Evolutionary conservation across 331 rosid genomes (phyloP), one percentile per base, ranked within the genome.

Genomic region (Malus hybrid): DNA sequence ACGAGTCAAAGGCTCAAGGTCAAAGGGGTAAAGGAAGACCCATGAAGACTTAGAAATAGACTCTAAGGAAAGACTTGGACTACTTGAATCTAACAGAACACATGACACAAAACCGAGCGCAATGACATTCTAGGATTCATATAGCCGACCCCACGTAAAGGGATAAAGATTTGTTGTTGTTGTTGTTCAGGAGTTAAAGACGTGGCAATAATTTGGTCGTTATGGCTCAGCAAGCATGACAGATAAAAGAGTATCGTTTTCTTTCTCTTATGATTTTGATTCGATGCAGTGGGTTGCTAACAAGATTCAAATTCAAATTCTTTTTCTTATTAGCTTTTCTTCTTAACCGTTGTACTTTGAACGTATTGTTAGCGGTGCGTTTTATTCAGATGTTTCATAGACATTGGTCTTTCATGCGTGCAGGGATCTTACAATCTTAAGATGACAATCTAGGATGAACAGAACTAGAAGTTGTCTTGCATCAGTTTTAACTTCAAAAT

Each of bases 391-490:
- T 77, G 29, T 65, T 75, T 50, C 19, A 33, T 80, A 50, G 76
- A 60, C 73, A 75, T 3, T 42, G 48, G 48, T 42, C 5, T 42
- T 42, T 42, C 48, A 42, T 42, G 48, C 14, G 0, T 42, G 14
- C 82, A 93, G 97, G 98, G 97, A 62, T 55, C 83, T 33, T 91
- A 93, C 50, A 7, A 82, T 22, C 85, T 91, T 44, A 88, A 74
- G 81, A 88, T 91, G 92, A 84, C 81, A 28, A 34, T 93, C 71
- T 65, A 75, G 82, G 78, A 80, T 76, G 44, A 65, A n/a, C 71
- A 77, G 0, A 63, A 76, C 6, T 65, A 66, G 13, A 81, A 63
- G 74, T 78, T 93, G 80, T 87, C 92, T 61, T 91, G 98, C 86
- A 84, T 91, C n/a, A 83, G 42, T 78, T 93, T 93, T 73, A 78